Conservation (phyloP, 306 rosid genomes). For the Alnus rubra region DNA sequence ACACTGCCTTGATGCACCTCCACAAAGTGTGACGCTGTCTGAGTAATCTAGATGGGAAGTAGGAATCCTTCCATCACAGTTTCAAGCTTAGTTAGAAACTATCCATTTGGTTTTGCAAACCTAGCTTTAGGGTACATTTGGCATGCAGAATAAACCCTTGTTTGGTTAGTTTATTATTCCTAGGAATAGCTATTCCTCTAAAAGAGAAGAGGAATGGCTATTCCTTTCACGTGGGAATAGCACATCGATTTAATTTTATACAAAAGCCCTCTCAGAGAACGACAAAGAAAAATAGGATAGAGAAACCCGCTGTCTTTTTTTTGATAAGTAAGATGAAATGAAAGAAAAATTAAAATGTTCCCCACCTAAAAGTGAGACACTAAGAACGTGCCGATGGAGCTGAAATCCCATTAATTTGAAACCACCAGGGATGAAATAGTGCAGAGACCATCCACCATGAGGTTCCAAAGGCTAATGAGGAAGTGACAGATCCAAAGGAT, state of each 20-base stretch:
- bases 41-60: not conserved
- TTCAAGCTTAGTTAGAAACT: not conserved
- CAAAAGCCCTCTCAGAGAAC: too few relatives aligned
- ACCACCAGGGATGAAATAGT: conserved; percentile 14
- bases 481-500: conserved; percentile 28
- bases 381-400: conserved; percentile 28
- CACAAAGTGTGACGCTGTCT: not conserved
- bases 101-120: not conserved
- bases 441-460: conserved; percentile 13
- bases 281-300: too few relatives aligned
- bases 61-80: not conserved
- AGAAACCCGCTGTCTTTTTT: too few relatives aligned
- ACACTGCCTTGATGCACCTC: not conserved
- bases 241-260: too few relatives aligned
- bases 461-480: conserved; percentile 16
- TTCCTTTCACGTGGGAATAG: too few relatives aligned
- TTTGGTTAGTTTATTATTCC: too few relatives aligned
- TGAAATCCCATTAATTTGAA: conserved; percentile 35
- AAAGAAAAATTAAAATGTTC: conserved; percentile 24
- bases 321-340: not conserved
- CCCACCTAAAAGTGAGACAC: conserved; percentile 52
- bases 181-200: too few relatives aligned
- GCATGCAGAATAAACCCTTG: too few relatives aligned
- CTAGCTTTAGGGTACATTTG: not conserved
- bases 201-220: too few relatives aligned